Base-by-base conservation (phyloP, 2,329 filamentous ascomycete species). In the Diaporthe destruens region DNA sequence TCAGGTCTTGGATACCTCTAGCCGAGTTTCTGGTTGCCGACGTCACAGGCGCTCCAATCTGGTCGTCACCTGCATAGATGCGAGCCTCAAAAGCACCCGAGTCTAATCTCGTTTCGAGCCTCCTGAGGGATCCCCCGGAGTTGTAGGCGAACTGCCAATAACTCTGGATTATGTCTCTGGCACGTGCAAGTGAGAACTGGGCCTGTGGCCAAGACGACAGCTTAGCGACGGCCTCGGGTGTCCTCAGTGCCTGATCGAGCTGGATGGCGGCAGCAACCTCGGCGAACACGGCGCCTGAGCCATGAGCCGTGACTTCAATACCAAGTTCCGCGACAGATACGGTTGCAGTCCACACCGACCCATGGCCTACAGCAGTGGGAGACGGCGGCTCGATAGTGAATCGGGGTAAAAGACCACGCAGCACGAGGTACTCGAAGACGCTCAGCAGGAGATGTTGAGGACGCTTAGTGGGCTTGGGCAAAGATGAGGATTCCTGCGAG, bases 241-340 rank as follows among this genome's bases (percentile, higher is more conserved):
- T 56, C 2, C 18, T 68, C 42, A 73, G 20, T n/a, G 49, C 25
- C 23, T 55, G 61, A 16, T 71, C 61, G 32, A 71, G 29, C 34
- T 67, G 34, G 8, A 49, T 42, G n/a, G 61, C 54, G 20, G 72
- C 72, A 18, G 68, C 61, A 14, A 47, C n/a, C 47, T 73, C 72
- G 36, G 69, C 69, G 8, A 36, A 42, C 6, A 29, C 1, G n/a
- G 47, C 49, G 9, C 5, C n/a, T 20, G 69, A 42, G 29, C 69
- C 69, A 18, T 55, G 54, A 4, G 16, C 47, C 29, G 56, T 42
- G 20, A 54, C 54, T 12, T 39, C 55, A 14, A 73, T 34, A 16
- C 44, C 72, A 20, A 55, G 16, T 39, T 71, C 61, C 18, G 29
- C n/a, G 5, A 71, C n/a, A 34, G 54, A 49, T 25, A 71, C 49